A percentile compares a stretch with the other conserved stretches of the same genome.
Conservation (phyloP, 2,329 filamentous ascomycete genomes). For the Penicillium sp. region DNA sequence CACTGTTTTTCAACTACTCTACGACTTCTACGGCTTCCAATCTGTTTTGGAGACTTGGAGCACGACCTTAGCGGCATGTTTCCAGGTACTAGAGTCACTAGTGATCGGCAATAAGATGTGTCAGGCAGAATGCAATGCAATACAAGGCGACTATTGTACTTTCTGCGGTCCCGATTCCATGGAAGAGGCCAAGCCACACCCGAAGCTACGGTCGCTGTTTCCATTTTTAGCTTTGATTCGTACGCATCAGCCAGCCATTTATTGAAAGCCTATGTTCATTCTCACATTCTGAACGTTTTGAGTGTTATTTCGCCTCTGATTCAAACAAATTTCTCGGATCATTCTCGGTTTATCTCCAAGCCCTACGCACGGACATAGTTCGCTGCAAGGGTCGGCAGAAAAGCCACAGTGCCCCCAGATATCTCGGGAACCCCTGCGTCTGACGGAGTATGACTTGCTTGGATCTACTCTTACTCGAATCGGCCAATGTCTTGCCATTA, state of each 20-base stretch:
- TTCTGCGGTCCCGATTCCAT: neutral
- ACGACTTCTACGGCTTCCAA: neutral
- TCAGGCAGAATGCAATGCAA: slow-evolving; percentile 5
- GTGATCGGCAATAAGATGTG: slow-evolving; percentile 3
- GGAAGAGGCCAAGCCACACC: neutral
- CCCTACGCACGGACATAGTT: slow-evolving; percentile 23
- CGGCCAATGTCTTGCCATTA: slow-evolving; percentile 1
- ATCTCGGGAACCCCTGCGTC: slow-evolving; percentile 22
- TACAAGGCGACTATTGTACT: slow-evolving; percentile 5
- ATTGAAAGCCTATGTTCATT: neutral
- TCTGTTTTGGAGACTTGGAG: neutral
- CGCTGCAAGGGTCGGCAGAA: slow-evolving; percentile 26
- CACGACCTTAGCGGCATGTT: neutral
- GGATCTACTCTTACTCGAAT: slow-evolving; percentile 2
- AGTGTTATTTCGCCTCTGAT: neutral
- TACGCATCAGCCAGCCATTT: neutral
- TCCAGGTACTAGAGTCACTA: neutral
- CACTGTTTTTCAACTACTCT: neutral
- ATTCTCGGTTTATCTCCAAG: neutral
- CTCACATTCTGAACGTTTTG: neutral
- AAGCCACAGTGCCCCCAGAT: slow-evolving; percentile 8
- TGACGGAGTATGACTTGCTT: slow-evolving; percentile 13
- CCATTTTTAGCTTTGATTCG: neutral
- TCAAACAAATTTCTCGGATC: neutral
- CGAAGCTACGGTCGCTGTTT: neutral